Evolutionary conservation across 164 flowering plant genomes (phyloP), one percentile per base, ranked within the genome.

Genomic region (Platanus orientalis): DNA sequence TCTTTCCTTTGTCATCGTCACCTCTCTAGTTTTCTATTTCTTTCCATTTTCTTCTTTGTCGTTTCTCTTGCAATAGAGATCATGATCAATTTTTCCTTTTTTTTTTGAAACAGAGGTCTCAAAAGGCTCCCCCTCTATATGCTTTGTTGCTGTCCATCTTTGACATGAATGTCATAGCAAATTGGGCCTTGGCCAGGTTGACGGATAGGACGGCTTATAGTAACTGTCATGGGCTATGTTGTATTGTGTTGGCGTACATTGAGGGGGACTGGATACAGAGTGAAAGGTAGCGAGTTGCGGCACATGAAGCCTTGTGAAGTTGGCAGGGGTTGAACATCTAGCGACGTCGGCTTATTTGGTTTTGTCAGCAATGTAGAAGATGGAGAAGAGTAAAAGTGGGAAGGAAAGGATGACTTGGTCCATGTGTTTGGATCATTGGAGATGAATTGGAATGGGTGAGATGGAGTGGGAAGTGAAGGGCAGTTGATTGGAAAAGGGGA

Each of bases 231-330:
- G 61, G 72, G 64, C 70, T 76, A 39, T 42, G 69, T 49, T 62
- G 62, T 39, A 76, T 68, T 52, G 53, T 0, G 27, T 19, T 39
- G 13, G 76, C 63, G 25, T 56, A 73, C 6, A 29, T 54, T 7
- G 74, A 50, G 28, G 73, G 68, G 19, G 72, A 67, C 4, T 70
- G 58, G n/a, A 69, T 50, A 64, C 79, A 76, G 10, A 76, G 34
- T 2, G 63, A 52, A 1, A 74, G 74, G 23, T 63, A 76, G 12
- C 57, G 72, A 0, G 79, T 76, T 6, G 67, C 51, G 10, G 36
- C 14, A 54, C 79, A 76, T 2, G 79, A 76, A 25, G 67, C 23
- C 55, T 32, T 73, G 73, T 73, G 76, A 67, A 76, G 21, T 63
- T 62, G 9, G 39, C 10, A 1, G 63, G 5, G 11, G 39, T 30